Evolutionary conservation across 2,329 filamentous ascomycete species (phyloP), one percentile per base, ranked within the genome.

Genomic region (Hypomyces perniciosus): DNA sequence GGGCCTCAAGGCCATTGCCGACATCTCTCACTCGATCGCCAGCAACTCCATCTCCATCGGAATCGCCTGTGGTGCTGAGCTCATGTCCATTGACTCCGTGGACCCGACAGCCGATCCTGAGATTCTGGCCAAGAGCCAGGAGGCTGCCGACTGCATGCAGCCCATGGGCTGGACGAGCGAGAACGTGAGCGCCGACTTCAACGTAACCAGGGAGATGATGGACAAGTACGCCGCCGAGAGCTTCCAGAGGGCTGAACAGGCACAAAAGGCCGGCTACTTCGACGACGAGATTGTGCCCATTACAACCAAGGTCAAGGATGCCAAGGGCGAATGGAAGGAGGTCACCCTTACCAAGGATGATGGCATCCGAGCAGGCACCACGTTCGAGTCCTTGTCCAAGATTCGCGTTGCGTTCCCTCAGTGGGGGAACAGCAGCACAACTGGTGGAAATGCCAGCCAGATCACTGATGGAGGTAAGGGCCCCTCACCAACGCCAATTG

Each of bases 131-230:
- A 73, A 78, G 63, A 86, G 79, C 72, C 86, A 90, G 66, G 89
- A 96, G 65, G 81, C 90, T 0, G 71, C 71, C 43, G 92, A 97
- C 73, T 93, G 90, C 77, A 82, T 92, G 82, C 82, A 90, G 78
- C 88, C 92, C 59, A 99, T 99, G 93, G 93, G 93, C 26, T 95
- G 95, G 81, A 99, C 93, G 3, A 92, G 86, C 53, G 93, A 99
- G 76, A 97, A 97, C 66, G 90, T 99, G 29, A 90, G 86, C 61
- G 83, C 83, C 44, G 93, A 97, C 72, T 97, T 97, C 69, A 81
- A 86, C 65, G 85, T 99, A 66, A 73, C 81, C 2, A 82, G 93
- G 54, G 84, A 91, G 65, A 72, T 74, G 66, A 88, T 97, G 73
- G 93, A 99, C 70, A 75, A 79, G 58, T 97, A 84, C 68, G 89